phyloP scores from a whole-genome alignment of 768 basidiomycete genomes.

The Boletus tomentosulus region DNA sequence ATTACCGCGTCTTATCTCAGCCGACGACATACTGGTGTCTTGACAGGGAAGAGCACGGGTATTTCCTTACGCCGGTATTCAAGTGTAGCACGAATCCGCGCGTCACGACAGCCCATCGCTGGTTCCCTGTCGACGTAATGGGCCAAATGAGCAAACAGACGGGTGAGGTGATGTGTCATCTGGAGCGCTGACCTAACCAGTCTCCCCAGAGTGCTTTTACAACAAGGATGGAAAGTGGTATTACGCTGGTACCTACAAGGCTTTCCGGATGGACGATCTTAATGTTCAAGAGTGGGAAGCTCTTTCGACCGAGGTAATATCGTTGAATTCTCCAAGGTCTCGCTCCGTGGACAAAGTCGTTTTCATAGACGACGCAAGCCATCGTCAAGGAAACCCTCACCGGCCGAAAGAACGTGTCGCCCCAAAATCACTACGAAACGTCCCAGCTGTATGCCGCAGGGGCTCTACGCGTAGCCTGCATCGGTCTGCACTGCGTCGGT shows the following conservation, averaged over 20 bases:
- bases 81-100: constrained; percentile 80
- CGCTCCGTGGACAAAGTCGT: constrained; percentile 6
- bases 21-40: constrained; percentile 74
- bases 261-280: constrained; percentile 61
- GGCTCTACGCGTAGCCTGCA: constrained; percentile 67
- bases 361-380: constrained; percentile 53
- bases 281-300: constrained; percentile 65
- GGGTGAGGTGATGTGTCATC: constrained; percentile 35
- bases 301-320: constrained; percentile 56
- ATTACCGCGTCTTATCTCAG: constrained; percentile 65
- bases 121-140: constrained; percentile 61
- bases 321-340: neutral
- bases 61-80: constrained; percentile 66
- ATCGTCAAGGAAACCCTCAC: constrained; percentile 70
- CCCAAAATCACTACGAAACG: constrained; percentile 74
- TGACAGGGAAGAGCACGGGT: constrained; percentile 80
- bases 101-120: constrained; percentile 71
- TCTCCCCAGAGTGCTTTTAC: constrained; percentile 66
- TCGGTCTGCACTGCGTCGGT: constrained; percentile 72
- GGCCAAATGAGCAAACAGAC: constrained; percentile 58
- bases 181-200: neutral
- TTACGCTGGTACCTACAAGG: constrained; percentile 75
- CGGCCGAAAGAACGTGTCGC: constrained; percentile 69
- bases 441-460: constrained; percentile 69
- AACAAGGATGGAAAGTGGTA: constrained; percentile 81